Conservation (phyloP, 495 filamentous ascomycete species). For the Letharia columbiana region DNA sequence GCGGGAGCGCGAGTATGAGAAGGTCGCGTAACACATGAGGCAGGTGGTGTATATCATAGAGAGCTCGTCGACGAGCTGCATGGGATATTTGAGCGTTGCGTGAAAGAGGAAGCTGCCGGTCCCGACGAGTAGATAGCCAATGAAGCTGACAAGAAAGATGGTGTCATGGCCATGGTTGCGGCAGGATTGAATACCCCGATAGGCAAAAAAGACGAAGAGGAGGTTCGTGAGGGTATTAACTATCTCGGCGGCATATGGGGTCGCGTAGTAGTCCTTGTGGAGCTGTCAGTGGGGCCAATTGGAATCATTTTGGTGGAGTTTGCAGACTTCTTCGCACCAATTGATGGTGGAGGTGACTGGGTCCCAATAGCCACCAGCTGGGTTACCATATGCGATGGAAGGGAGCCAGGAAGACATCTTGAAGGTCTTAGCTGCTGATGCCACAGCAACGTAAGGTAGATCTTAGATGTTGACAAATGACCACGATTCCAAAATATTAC, state of each 20-base stretch:
- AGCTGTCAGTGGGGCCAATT: not conserved
- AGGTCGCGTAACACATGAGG: constrained; percentile 83
- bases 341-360: constrained; percentile 84
- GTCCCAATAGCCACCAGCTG: constrained; percentile 65
- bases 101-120: constrained; percentile 77
- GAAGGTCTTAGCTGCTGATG: not conserved
- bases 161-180: constrained; percentile 58
- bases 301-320: not conserved
- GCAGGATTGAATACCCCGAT: constrained; percentile 65
- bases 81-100: constrained; percentile 79
- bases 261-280: constrained; percentile 52
- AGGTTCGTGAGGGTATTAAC: constrained; percentile 73
- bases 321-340: constrained; percentile 79
- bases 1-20: constrained; percentile 58
- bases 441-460: too few relatives aligned
- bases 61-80: constrained; percentile 95
- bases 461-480: not conserved
- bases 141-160: constrained; percentile 62
- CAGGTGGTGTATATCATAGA: constrained; percentile 98
- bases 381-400: constrained; percentile 57
- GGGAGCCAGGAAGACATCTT: constrained; percentile 34
- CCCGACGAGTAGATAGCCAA: constrained; percentile 73
- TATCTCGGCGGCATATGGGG: constrained; percentile 53
- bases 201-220: constrained; percentile 64
- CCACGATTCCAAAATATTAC: not conserved